These are phyloP conservation scores for Termitomyces sp. DNA, from an alignment of 768 basidiomycete genomes.

Conservation along the genomic window DNA sequence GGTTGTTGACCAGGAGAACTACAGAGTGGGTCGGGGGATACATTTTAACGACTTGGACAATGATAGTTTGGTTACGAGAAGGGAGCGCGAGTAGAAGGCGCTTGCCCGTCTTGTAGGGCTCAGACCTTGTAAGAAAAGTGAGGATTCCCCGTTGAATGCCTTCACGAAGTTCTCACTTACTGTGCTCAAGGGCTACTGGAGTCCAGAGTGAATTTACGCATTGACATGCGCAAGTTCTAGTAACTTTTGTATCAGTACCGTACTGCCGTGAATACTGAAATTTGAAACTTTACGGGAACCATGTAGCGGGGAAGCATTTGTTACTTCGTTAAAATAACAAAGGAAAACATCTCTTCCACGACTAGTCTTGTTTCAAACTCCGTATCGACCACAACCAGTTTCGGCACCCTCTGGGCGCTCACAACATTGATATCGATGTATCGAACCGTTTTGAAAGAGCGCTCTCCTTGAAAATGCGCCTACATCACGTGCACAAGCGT, in stretches of 20 bases:
- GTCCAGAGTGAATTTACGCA: background rate
- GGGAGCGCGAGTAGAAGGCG: background rate
- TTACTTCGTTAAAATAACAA: background rate
- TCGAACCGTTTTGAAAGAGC: too few relatives aligned
- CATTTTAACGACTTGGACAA: background rate
- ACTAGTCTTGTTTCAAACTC: too few relatives aligned
- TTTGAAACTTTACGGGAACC: background rate
- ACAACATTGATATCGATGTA: too few relatives aligned
- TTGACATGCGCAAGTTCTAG: background rate
- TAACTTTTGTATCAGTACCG: background rate
- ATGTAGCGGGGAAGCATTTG: background rate
- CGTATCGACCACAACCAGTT: too few relatives aligned
- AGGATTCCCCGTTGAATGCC: background rate
- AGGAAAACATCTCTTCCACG: background rate
- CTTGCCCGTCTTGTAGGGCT: background rate
- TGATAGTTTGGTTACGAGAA: background rate
- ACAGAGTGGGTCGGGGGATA: background rate
- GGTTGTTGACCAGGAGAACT: background rate
- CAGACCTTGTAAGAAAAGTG: background rate
- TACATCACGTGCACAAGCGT: too few relatives aligned
- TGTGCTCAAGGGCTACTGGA: background rate
- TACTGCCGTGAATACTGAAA: background rate
- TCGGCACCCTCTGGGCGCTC: too few relatives aligned
- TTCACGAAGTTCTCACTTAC: background rate
- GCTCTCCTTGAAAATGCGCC: too few relatives aligned